Evolutionary conservation across 192 early-diverging fungal species (phyloP).

Genomic region (Spizellomyces punctatus): DNA sequence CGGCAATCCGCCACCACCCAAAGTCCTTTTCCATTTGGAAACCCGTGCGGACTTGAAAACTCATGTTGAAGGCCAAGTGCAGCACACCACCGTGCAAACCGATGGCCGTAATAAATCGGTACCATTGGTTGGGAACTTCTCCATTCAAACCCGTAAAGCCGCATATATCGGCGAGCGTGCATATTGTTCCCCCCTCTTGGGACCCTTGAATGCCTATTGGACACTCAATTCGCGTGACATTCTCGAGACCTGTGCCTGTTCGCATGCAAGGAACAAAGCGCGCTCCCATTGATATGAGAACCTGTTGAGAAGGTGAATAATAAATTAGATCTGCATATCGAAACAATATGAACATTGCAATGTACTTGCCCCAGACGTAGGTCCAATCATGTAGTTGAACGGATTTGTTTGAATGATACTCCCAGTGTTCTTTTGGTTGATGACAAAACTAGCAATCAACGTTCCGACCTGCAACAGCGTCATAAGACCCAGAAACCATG

Average conservation of each 20-base stretch:
- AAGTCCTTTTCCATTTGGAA: conserved; percentile 75
- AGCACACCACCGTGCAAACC: conserved; percentile 82
- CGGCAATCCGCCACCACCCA: conserved; percentile 70
- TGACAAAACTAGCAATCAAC: conserved; percentile 32
- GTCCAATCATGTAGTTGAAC: conserved; percentile 85
- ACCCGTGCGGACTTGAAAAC: conserved; percentile 70
- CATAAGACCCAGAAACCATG: conserved; percentile 50
- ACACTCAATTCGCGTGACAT: conserved; percentile 36
- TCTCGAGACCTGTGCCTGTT: conserved; percentile 22
- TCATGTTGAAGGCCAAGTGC: conserved; percentile 76
- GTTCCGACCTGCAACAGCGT: conserved; percentile 43
- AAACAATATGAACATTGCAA: conserved; percentile 16
- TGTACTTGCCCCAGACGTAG: conserved; percentile 46
- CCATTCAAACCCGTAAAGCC: conserved; percentile 57
- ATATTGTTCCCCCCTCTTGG: conserved; percentile 28
- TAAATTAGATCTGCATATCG: neutral
- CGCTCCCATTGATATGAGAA: conserved; percentile 72
- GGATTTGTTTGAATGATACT: conserved; percentile 63
- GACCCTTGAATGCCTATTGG: conserved; percentile 43
- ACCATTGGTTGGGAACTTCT: conserved; percentile 72
- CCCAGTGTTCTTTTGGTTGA: conserved; percentile 64
- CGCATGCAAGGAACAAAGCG: conserved; percentile 83
- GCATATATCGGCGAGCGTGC: conserved; percentile 64
- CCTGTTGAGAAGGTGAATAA: conserved; percentile 22
- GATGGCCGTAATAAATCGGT: conserved; percentile 78